Conservation (phyloP, 2,329 filamentous ascomycete species). For the Penicillium hesseltinei region DNA sequence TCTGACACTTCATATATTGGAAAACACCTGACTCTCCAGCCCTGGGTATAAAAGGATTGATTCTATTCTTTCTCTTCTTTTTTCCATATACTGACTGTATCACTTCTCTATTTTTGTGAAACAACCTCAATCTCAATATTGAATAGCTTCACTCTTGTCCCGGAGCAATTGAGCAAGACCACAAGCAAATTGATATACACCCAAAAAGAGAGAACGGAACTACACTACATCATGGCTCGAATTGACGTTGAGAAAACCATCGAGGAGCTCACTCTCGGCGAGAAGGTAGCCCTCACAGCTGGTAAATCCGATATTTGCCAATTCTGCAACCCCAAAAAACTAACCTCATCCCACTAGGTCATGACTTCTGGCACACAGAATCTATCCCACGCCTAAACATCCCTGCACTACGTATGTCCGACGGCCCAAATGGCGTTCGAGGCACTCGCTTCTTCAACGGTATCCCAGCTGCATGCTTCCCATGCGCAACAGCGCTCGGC, state of each 20-base stretch:
- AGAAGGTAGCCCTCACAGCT: conserved; percentile 53
- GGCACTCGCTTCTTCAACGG: conserved; percentile 68
- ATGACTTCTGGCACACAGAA: conserved; percentile 68
- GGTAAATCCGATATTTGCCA: conserved; percentile 27
- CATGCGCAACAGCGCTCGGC: conserved; percentile 74
- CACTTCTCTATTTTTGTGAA: neutral
- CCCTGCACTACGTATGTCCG: conserved; percentile 64
- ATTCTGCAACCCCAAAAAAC: conserved; percentile 1
- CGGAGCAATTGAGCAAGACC: neutral
- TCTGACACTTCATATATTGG: neutral
- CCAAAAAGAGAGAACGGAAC: neutral
- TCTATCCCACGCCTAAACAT: conserved; percentile 62
- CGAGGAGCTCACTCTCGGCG: conserved; percentile 53
- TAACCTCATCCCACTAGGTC: conserved; percentile 23
- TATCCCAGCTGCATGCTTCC: conserved; percentile 70
- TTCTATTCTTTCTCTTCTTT: neutral
- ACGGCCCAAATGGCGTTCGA: conserved; percentile 69
- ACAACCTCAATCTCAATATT: neutral
- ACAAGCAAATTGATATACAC: neutral
- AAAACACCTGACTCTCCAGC: neutral
- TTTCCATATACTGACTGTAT: neutral
- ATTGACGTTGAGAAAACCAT: conserved; percentile 51
- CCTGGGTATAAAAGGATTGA: neutral
- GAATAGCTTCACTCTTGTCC: neutral
- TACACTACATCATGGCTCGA: conserved; percentile 29